Conservation (phyloP, 2,329 filamentous ascomycete species). For the Colletotrichum tropicicola region DNA sequence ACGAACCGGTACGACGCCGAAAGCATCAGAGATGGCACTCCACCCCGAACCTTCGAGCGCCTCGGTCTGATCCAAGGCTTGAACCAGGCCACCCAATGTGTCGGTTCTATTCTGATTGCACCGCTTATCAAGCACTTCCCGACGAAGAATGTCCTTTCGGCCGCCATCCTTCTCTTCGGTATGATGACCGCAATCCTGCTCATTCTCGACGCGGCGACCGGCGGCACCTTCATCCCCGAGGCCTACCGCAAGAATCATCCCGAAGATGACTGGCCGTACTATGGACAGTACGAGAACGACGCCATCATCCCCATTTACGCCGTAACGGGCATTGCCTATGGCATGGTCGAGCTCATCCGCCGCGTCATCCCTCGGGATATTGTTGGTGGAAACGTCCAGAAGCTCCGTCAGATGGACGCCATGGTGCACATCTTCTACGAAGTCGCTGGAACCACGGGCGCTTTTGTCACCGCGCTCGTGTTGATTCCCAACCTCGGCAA, state of each 20-base stretch:
- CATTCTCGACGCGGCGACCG: constrained; percentile 57
- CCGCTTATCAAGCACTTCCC: constrained; percentile 57
- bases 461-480: constrained; percentile 57
- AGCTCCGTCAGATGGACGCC: constrained; percentile 56
- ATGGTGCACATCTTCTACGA: constrained; percentile 41
- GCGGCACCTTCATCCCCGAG: constrained; percentile 49
- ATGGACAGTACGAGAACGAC: constrained; percentile 57
- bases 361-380: constrained; percentile 60
- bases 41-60: constrained; percentile 49
- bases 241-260: constrained; percentile 38
- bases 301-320: constrained; percentile 59
- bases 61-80: constrained; percentile 56
- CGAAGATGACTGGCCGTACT: constrained; percentile 51
- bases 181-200: constrained; percentile 56
- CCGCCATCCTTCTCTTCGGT: constrained; percentile 53
- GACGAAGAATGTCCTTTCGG: constrained; percentile 54
- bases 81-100: constrained; percentile 59
- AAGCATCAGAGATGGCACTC: background rate
- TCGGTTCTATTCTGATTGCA: constrained; percentile 59
- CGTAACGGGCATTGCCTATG: constrained; percentile 50
- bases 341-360: constrained; percentile 61
- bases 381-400: constrained; percentile 58
- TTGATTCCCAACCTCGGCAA: constrained; percentile 59
- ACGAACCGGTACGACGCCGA: constrained; percentile 56
- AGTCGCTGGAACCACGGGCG: constrained; percentile 55